Evolutionary conservation across 2,329 filamentous ascomycete genomes (phyloP), one percentile per base, ranked within the genome.

Genomic region (Leptographium lundbergii): DNA sequence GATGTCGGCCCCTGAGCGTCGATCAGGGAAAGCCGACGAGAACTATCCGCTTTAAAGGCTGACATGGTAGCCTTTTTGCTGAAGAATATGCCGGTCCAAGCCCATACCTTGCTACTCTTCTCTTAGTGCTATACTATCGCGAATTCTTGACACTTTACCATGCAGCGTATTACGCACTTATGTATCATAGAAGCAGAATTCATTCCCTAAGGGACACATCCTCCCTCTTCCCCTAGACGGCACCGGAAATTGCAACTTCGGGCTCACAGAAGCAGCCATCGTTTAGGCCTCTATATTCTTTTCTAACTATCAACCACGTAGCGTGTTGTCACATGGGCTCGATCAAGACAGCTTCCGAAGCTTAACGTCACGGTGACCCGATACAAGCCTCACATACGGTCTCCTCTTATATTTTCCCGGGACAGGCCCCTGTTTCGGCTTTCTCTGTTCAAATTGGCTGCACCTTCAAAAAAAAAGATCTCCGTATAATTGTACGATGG

Each of bases 351-450:
- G 4, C 10, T 42, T 55, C 53, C 53, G 53, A 27, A 55, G 51
- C 27, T 10, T 39, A 36, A 7, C 19, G 51, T 36, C 29, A 7
- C 27, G 51, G n/a, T 32, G 27, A 6, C 27, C 29, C 51, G 17
- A 3, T 25, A 47, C 39, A 48, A 48, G 22, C 36, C 39, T 47
- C 39, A 24, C 32, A 4, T 51, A 6, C 22, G 24, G 6, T 29
- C 13, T 14, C 14, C 5, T 36, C 51, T 54, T 29, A 24, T 42
- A 17, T 52, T 14, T 29, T 34, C n/a, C n/a, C 4, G 27, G 14
- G 25, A 27, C 10, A n/a, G n/a, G 39, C 45, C 34, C 56, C 45
- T 47, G 57, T 32, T 47, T 57, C 56, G 54, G 58, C 27, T 57
- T 36, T 34, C 32, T 51, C 47, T 34, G 50, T 25, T 54, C 50